phyloP scores from a whole-genome alignment of 1,284 basidiomycete genomes.

The Cryptococcus sp. region DNA sequence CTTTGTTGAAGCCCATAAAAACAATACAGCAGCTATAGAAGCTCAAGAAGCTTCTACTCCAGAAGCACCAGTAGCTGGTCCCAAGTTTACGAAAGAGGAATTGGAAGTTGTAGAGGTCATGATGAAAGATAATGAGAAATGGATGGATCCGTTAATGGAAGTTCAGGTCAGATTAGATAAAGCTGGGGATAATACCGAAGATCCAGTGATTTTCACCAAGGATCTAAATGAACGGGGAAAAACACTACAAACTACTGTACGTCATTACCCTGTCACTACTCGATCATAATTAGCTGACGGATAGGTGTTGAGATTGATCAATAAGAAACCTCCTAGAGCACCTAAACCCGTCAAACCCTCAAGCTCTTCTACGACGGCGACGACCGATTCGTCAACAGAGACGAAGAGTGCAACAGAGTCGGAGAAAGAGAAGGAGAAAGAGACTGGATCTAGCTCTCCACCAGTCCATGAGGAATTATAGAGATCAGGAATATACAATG shows the following conservation, averaged over 20 bases:
- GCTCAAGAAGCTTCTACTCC: constrained; percentile 23
- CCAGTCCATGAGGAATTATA: constrained; percentile 7
- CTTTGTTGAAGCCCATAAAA: constrained; percentile 69
- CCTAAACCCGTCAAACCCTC: constrained; percentile 16
- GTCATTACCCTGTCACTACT: constrained; percentile 21
- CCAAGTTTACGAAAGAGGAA: constrained; percentile 78
- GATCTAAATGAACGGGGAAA: constrained; percentile 79
- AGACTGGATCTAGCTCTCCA: not conserved
- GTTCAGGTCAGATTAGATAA: constrained; percentile 63
- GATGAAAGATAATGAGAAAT: constrained; percentile 69
- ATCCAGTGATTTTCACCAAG: constrained; percentile 72
- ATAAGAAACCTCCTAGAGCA: constrained; percentile 26
- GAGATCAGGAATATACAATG: not conserved
- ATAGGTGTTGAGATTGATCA: constrained; percentile 27
- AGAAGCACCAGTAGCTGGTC: constrained; percentile 54
- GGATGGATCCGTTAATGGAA: constrained; percentile 73
- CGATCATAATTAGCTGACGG: not conserved
- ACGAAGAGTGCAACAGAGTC: not conserved
- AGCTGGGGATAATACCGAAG: constrained; percentile 59
- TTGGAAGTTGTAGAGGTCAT: constrained; percentile 67
- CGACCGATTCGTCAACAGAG: constrained; percentile 1
- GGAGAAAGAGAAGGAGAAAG: not conserved
- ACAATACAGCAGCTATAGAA: constrained; percentile 56
- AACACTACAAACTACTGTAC: constrained; percentile 68
- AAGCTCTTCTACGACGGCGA: constrained; percentile 12